Percentiles rank a stretch among this genome's conserved stretches.
Evolutionary conservation across 495 filamentous ascomycete species (phyloP).

Genomic region (Penicillium pancosmium): DNA sequence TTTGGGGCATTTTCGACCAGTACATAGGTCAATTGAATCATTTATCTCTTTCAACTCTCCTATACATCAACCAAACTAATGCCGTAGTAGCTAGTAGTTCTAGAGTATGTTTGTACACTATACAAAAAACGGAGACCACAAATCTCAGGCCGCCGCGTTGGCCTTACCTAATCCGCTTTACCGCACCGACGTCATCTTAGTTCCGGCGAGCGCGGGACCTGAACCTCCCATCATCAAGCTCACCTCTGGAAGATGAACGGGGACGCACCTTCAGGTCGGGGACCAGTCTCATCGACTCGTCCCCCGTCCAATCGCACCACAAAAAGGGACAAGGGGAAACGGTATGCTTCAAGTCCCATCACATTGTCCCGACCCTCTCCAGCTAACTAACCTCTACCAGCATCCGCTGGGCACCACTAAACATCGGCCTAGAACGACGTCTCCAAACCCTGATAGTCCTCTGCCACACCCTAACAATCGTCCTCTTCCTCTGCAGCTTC

Average conservation of each 20-base stretch:
- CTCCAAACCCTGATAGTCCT: slow-evolving; percentile 87
- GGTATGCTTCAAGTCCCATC: slow-evolving; percentile 12
- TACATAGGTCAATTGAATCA: background rate
- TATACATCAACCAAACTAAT: too few species aligned
- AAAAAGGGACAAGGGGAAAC: slow-evolving; percentile 19
- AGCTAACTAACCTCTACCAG: slow-evolving; percentile 33
- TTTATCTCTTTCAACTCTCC: background rate
- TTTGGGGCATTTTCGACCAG: slow-evolving; percentile 3
- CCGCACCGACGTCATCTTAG: slow-evolving; percentile 18
- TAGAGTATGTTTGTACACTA: too few species aligned
- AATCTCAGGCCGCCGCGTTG: too few species aligned
- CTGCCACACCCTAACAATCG: slow-evolving; percentile 81
- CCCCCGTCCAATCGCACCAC: background rate
- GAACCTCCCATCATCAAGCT: background rate
- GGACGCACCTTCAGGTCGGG: slow-evolving; percentile 8
- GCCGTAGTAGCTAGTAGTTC: too few species aligned
- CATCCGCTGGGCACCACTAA: slow-evolving; percentile 84
- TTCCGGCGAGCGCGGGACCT: background rate
- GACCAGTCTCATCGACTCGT: slow-evolving; percentile 1
- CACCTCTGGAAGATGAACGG: slow-evolving; percentile 19
- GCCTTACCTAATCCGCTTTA: background rate
- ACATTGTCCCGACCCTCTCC: background rate
- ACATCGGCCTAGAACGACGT: slow-evolving; percentile 81
- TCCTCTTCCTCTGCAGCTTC: slow-evolving; percentile 74
- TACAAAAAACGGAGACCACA: too few species aligned